Evolutionary conservation across 768 basidiomycete genomes (phyloP), one percentile per base, ranked within the genome.

Genomic region (Rhizopogon vinicolor): DNA sequence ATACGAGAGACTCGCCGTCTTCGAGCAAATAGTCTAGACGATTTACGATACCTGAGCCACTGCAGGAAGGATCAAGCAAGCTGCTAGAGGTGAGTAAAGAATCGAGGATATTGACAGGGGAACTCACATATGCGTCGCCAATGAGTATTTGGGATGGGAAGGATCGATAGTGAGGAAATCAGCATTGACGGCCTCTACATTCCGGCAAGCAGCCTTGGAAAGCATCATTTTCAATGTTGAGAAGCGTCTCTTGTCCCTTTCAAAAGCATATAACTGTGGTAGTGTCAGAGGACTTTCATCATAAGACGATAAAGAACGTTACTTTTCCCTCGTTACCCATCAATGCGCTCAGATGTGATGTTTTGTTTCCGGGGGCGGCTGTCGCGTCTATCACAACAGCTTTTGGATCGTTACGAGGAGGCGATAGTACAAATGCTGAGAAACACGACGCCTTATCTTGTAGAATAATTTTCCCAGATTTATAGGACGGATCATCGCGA

Each of bases 401-500:
- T 41, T 76, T 68, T 1, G 65, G 58, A 19, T 82, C 75, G 18
- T 65, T 68, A 2, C 75, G 71, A 10, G 86, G 87, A 42, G 91
- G 89, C 19, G 84, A 79, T n/a, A 99, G 83, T 6, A 98, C 81
- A 56, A 85, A 75, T 0, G 96, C 93, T 16, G 97, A 93, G 69
- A 99, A 93, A 71, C 97, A 99, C 54, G 93, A 96, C 18, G 97
- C 96, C 68, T 98, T 98, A 70, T 99, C 97, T 70, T 99, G 97
- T 6, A 98, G 74, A 57, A 99, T 95, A 35, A 98, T 74, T 56
- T 86, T 90, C 28, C 94, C 93, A 33, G 80, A 73, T 60, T 76
- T 76, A 71, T 94, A 97, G 19, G 85, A 78, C 3, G 78, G 71
- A 58, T 93, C 85, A 33, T 82, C 79, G n/a, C 84, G 83, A 58